Percentiles rank a stretch among this genome's conserved stretches.
Conservation (phyloP, 108 stramenopile genomes). For the Pseudonitzschia pungens region DNA sequence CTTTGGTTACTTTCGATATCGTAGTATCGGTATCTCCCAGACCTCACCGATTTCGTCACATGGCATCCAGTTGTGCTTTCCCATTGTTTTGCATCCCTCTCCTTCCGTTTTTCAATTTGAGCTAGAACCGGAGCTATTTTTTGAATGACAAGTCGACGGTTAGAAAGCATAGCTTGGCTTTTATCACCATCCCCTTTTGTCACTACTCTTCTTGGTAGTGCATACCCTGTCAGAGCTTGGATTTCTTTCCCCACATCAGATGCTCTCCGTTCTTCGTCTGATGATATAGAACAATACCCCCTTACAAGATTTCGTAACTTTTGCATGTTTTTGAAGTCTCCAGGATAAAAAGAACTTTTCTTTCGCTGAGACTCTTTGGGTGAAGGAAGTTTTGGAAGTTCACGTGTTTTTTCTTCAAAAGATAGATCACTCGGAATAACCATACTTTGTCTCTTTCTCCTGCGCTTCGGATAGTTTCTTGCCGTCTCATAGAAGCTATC, state of each 20-base stretch:
- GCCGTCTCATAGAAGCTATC: constrained; percentile 9
- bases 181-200: constrained; percentile 8
- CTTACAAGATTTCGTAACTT: constrained; percentile 31
- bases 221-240: constrained; percentile 29
- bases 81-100: constrained; percentile 24
- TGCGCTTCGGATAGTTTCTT: constrained; percentile 14
- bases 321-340: constrained; percentile 26
- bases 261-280: constrained; percentile 13
- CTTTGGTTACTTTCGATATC: constrained; percentile 28
- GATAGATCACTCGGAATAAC: constrained; percentile 28
- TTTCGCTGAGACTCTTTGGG: neutral
- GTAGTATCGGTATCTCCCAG: constrained; percentile 42
- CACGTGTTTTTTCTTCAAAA: neutral
- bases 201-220: neutral
- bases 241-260: constrained; percentile 24
- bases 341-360: constrained; percentile 8
- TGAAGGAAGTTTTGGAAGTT: neutral
- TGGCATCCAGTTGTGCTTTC: constrained; percentile 32
- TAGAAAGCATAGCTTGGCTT: constrained; percentile 4
- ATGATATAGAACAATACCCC: constrained; percentile 31
- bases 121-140: constrained; percentile 33
- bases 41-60: constrained; percentile 24
- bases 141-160: constrained; percentile 22
- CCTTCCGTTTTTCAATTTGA: constrained; percentile 37
- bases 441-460: constrained; percentile 45